Base-by-base conservation (phyloP, 176 grass and related monocot species). In the Cocos nucifera region DNA sequence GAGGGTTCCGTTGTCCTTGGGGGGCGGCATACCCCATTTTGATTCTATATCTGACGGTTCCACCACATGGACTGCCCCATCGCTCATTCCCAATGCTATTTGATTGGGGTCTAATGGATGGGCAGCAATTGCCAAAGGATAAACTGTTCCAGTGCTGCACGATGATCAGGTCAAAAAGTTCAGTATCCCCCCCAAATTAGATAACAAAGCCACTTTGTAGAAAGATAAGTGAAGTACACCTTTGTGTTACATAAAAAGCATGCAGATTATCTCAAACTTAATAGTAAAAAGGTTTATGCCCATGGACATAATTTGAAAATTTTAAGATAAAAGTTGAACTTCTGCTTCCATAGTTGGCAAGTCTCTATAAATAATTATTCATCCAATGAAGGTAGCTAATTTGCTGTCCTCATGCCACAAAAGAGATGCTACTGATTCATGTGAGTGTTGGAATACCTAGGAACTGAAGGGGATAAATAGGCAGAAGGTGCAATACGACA, bases 21-120 rank as follows among this genome's bases (percentile, higher is more conserved):
- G 73, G 0, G 82, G 84, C 0, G 71, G 61, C 0, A 48, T 65
- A 53, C 94, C 94, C 94, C 94, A 99, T 75, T 89, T 93, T 19
- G 76, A 79, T 28, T 99, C 88, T 0, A 67, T 25, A 1, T 89
- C 94, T 44, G 89, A 80, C 0, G 94, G 94, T 76, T 98, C 93
- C 28, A 92, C 77, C 55, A 98, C 93, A 76, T 89, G 79, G 18
- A 98, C 93, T 21, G 82, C 69, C 4, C 93, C 93, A 8, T 98
- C 93, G 0, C 76, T 92, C 93, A 98, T 98, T 67, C 93, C 93
- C 0, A 99, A 67, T 17, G 94, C 94, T 16, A 99, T 86, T 74
- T 99, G 94, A 77, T 99, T 92, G 29, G 88, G 67, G 53, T 99
- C 94, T 60, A 81, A 74, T 3, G 94, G 94, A 70, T 99, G 94